Base-by-base conservation (phyloP, 805 yeast species). In the Ogataea neopini region DNA sequence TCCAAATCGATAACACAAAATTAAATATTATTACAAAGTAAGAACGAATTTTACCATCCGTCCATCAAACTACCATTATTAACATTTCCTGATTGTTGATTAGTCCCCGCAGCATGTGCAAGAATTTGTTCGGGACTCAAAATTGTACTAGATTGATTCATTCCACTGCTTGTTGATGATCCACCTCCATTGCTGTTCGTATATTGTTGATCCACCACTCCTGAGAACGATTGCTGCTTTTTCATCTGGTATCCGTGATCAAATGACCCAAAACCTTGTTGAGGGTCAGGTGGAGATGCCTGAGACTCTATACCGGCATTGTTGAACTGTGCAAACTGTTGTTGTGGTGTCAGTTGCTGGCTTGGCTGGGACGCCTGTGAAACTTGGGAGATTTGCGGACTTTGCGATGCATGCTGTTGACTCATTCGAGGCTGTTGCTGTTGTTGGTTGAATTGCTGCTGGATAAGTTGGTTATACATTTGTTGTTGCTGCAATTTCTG, bases 81-180 rank as follows among this genome's bases (percentile, higher is more conserved):
- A 6, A 44, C 20, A n/a, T 34, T 34, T 10, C 20, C 37, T 8
- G 37, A 9, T 25, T 38, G 45, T 32, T 48, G 47, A 23, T 43
- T 51, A 10, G 43, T 37, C 34, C 52, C 54, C 17, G 62, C 68
- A 39, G 62, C 68, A 40, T 67, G 57, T 11, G 70, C 68, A 26
- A 67, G 54, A 8, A 67, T 64, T 47, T 67, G 69, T 40, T 66
- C 69, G 8, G 70, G 70, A 33, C 67, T 62, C 36, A 66, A 44
- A 44, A 58, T 53, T 2, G 62, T 30, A 33, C 44, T 47, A 5
- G 54, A 40, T 9, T 42, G 48, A 10, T 41, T 46, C 14, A 41
- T 23, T 6, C 49, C 47, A 10, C 40, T 29, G 10, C 47, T 43
- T 4, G 49, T 23, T 15, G 47, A 33, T 3, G 50, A 40, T 15